Conservation (phyloP, 2,329 filamentous ascomycete genomes). For the Botrytis cinerea region DNA sequence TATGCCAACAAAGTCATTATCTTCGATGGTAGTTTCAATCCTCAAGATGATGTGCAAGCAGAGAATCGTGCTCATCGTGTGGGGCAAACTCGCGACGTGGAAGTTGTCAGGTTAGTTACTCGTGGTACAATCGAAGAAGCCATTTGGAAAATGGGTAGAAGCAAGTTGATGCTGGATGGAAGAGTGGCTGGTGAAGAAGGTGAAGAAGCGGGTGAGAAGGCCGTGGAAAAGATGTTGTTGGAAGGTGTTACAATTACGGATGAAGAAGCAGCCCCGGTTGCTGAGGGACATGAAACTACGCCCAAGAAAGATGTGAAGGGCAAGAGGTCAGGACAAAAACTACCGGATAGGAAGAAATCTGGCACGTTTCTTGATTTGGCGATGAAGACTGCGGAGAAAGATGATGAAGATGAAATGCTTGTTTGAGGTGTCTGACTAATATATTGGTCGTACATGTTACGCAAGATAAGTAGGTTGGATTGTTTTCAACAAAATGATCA, state of each 20-base stretch:
- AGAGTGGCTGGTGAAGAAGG: slow-evolving; percentile 63
- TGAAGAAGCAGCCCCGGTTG: slow-evolving; percentile 20
- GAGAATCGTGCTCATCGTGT: slow-evolving; percentile 96
- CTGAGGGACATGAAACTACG: slow-evolving; percentile 20
- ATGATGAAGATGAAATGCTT: slow-evolving; percentile 20
- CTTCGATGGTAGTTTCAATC: slow-evolving; percentile 96
- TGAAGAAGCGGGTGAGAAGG: slow-evolving; percentile 36
- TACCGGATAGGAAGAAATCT: slow-evolving; percentile 18
- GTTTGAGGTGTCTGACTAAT: slow-evolving; percentile 3
- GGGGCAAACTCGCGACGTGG: slow-evolving; percentile 86
- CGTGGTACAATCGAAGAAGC: slow-evolving; percentile 86
- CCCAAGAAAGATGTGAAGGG: slow-evolving; percentile 20
- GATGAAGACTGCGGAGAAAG: slow-evolving; percentile 3
- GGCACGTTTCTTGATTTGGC: slow-evolving; percentile 22
- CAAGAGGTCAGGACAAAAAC: slow-evolving; percentile 3
- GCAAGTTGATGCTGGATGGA: slow-evolving; percentile 87
- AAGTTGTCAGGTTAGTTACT: slow-evolving; percentile 83
- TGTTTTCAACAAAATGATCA: neutral
- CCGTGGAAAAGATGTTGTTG: slow-evolving; percentile 38
- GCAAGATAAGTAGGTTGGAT: neutral
- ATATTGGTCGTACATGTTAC: neutral
- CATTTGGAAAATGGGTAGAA: slow-evolving; percentile 86
- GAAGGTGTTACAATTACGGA: slow-evolving; percentile 31
- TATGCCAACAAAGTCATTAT: slow-evolving; percentile 97
- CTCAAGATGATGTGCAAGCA: slow-evolving; percentile 96